Conservation (phyloP, 306 rosid genomes). For the Sophora flavescens region DNA sequence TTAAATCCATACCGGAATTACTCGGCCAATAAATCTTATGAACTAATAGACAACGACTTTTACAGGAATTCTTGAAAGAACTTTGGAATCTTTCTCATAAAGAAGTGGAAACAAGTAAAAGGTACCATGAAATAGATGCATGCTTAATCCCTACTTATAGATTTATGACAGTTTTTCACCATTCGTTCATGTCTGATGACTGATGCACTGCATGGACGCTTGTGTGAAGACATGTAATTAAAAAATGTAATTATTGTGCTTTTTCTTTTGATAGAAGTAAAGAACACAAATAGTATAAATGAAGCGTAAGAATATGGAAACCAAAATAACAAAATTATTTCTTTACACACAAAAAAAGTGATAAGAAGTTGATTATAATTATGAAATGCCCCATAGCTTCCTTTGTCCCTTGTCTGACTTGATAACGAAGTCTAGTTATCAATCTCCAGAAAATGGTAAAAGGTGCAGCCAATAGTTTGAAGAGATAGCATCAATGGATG, state of each 20-base stretch:
- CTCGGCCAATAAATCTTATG: background rate
- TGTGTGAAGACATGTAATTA: background rate
- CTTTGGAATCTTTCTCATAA: background rate
- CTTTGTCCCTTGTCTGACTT: background rate
- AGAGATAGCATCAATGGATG: constrained; percentile 14
- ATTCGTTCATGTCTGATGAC: background rate
- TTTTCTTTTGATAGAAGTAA: constrained; percentile 31
- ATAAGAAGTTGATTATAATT: background rate
- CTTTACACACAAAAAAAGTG: background rate
- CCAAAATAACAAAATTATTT: constrained; percentile 25
- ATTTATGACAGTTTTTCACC: background rate
- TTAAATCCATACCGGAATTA: background rate
- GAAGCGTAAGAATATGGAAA: constrained; percentile 44
- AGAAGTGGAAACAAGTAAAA: background rate
- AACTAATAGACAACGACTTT: no score
- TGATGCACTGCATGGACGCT: constrained; percentile 8
- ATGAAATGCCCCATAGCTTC: background rate
- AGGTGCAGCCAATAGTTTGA: background rate
- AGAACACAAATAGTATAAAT: background rate
- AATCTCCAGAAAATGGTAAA: constrained; percentile 22
- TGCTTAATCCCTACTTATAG: background rate
- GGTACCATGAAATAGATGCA: background rate
- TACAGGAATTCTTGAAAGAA: background rate
- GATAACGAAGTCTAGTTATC: constrained; percentile 38
- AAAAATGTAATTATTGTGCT: background rate